Conservation (phyloP, 352 stramenopile genomes). For the Lagenidium giganteum region DNA sequence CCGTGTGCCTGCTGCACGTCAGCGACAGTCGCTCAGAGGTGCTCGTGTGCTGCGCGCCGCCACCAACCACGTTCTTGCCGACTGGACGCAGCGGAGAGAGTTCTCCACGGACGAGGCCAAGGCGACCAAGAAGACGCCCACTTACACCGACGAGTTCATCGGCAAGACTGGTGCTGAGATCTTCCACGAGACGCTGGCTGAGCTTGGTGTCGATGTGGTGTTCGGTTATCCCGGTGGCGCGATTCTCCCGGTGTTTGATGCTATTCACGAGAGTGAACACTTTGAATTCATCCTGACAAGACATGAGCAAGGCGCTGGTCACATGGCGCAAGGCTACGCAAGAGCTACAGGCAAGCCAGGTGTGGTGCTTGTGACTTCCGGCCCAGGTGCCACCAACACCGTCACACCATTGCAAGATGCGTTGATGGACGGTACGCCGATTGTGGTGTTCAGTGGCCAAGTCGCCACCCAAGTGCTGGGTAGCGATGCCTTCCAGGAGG, state of each 20-base stretch:
- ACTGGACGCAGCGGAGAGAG: constrained; percentile 20
- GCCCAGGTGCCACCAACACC: constrained; percentile 92
- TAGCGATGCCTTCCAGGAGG: constrained; percentile 92
- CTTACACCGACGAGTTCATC: constrained; percentile 81
- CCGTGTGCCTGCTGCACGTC: constrained; percentile 3
- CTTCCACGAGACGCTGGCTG: constrained; percentile 91
- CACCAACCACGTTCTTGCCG: constrained; percentile 17
- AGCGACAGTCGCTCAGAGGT: neutral
- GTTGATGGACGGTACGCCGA: constrained; percentile 93
- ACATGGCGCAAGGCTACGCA: constrained; percentile 86
- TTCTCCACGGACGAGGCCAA: constrained; percentile 15
- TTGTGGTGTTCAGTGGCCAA: constrained; percentile 93
- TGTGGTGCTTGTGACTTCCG: constrained; percentile 92
- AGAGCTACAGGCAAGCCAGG: constrained; percentile 83
- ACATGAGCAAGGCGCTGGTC: constrained; percentile 77
- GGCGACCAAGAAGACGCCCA: constrained; percentile 15
- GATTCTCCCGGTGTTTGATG: constrained; percentile 93
- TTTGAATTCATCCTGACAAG: constrained; percentile 81
- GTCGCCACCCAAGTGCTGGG: constrained; percentile 90
- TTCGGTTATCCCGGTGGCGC: constrained; percentile 94
- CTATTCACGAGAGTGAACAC: constrained; percentile 87
- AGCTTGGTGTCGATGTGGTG: constrained; percentile 88
- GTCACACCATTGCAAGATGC: constrained; percentile 92
- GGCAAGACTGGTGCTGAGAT: constrained; percentile 91
- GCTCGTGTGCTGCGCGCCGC: constrained; percentile 7